Evolutionary conservation across 1,139 yeast genomes (phyloP), one percentile per base, ranked within the genome.

Genomic region (Kodamaea derodonti): DNA sequence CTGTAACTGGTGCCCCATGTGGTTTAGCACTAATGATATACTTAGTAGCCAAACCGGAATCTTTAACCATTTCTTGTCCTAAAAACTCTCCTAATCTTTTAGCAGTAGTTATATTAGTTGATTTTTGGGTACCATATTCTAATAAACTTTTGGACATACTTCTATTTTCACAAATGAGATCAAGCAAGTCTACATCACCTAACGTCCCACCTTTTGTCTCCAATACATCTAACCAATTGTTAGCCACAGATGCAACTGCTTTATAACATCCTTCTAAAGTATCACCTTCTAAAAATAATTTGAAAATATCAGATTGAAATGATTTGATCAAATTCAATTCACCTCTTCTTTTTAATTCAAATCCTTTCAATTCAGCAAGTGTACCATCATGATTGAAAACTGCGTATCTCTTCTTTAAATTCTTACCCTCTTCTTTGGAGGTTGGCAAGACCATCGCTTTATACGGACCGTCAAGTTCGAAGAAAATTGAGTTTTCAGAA

Each of bases 381-480:
- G 95, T 68, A 0, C 97, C 98, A 56, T 94, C 97, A 38, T 84
- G 80, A 54, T 94, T 92, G 61, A 94, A 94, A 6, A 94, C 99
- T 1, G 98, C 99, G 52, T 94, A 94, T 50, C 98, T 75, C 52
- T 94, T 94, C 56, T 94, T 94, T 54, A 94, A 72, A 47, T 96
- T 97, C 59, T 90, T 90, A 32, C 96, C 97, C 66, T 92, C 98
- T 57, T 94, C 98, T 47, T 87, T 87, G 0, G 98, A 92, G 0
- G 98, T 88, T 8, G 99, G 99, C 38, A 94, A 70, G 40, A 94
- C 77, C 98, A 94, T 94, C 0, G 98, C 98, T 50, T 80, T 84
- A 58, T 94, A 94, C 1, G 99, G 99, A 10, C 99, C 99, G 66
- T 94, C 99, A 17, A 94, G 96, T 58, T 94, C 99, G 50, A 94